Evolutionary conservation across 2,329 filamentous ascomycete species (phyloP), one percentile per base, ranked within the genome.

Genomic region (Aphanoascus verrucosus): DNA sequence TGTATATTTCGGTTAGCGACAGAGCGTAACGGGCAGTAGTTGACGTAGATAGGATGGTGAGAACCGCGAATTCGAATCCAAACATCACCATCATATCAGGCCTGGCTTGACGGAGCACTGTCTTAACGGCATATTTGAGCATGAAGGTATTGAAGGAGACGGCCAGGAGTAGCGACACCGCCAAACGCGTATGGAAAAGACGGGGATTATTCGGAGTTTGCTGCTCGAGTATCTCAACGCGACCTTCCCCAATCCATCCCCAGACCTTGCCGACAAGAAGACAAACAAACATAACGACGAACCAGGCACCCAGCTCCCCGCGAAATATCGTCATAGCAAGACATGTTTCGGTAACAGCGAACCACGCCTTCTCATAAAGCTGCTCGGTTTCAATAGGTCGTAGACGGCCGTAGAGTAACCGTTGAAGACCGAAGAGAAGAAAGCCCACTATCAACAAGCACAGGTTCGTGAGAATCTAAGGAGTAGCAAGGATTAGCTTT

Each of bases 41-140:
- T 46, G 91, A 89, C 50, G 82, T 75, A 0, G 91, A 94, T 49
- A 83, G 84, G 8, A 94, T 84, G 1, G 82, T 78, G 56, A 97
- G 73, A 42, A 98, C 83, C 37, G 91, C 90, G 65, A 97, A 97
- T 68, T 98, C 93, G 62, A 98, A 98, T 5, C 94, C 82, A 64
- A 98, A 98, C 89, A 98, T 97, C 58, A 98, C 89, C 89, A 97
- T 98, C 86, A 98, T 97, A 55, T 94, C 93, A 0, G 91, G 89
- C n/a, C 86, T 79, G 1, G 91, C 88, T 65, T 94, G 84, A 55
- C 86, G 83, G 48, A 96, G 82, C 32, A 97, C 90, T 0, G 85
- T 88, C 28, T 83, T 80, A 57, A 94, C 77, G 55, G 86, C 84
- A 67, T 95, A 96, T 47, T 78, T 78, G 59, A 96, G 81, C 71